These are phyloP conservation scores for Lachancea dasiensis DNA, from an alignment of 805 yeast genomes.

Conservation along the genomic window DNA sequence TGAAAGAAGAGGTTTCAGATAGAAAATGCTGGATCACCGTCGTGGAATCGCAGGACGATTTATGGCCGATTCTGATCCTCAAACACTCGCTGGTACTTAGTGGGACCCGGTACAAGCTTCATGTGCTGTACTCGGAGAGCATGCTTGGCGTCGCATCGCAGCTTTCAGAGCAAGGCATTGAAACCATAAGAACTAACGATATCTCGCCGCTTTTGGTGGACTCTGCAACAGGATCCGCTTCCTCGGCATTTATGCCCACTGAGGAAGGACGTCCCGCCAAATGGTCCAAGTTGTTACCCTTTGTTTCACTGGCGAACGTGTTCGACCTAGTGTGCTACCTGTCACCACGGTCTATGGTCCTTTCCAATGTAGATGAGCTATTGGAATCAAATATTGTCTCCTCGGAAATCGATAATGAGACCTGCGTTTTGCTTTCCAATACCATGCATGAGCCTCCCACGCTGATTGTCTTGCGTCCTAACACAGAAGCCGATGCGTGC, in stretches of 20 bases:
- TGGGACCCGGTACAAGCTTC: conserved; percentile 21
- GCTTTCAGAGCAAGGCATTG: conserved; percentile 14
- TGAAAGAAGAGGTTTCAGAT: conserved; percentile 4
- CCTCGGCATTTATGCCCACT: background rate
- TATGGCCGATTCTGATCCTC: conserved; percentile 22
- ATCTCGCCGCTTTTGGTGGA: conserved; percentile 5
- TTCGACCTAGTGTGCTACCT: conserved; percentile 30
- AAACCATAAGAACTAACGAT: conserved; percentile 10
- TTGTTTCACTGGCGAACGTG: conserved; percentile 17
- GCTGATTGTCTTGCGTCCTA: conserved; percentile 24
- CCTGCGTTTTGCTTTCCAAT: conserved; percentile 31
- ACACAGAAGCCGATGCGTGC: conserved; percentile 28
- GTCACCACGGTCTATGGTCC: conserved; percentile 27
- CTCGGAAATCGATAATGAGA: conserved; percentile 32
- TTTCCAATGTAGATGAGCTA: conserved; percentile 29
- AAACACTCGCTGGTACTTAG: conserved; percentile 20
- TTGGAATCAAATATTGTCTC: conserved; percentile 21
- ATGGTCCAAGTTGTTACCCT: conserved; percentile 20
- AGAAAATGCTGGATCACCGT: conserved; percentile 28
- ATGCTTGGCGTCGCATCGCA: conserved; percentile 14
- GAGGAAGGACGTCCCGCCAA: conserved; percentile 1
- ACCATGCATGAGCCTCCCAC: conserved; percentile 6
- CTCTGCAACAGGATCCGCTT: background rate
- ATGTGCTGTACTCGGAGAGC: conserved; percentile 18
- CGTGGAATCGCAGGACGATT: conserved; percentile 16